A percentile compares a stretch with the other conserved stretches of the same genome.
Conservation (phyloP, 257 asterid genomes). For the Capsicum pubescens region DNA sequence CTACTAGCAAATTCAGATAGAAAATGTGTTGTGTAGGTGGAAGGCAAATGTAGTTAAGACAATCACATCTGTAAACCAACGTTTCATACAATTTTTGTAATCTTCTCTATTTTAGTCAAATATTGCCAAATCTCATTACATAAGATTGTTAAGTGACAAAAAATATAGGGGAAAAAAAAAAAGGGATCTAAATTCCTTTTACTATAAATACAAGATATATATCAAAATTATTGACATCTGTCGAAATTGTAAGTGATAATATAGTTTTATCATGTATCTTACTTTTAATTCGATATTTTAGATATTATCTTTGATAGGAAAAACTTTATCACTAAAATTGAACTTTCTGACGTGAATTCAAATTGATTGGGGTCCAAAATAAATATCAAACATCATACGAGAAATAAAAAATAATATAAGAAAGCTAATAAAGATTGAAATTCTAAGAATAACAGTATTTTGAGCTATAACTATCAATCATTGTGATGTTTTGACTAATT, state of each 20-base stretch:
- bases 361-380: neutral
- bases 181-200: neutral
- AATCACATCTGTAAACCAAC: neutral
- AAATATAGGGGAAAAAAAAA: neutral
- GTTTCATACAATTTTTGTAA: conserved; percentile 24
- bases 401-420: neutral
- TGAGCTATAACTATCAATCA: neutral
- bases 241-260: fast-evolving
- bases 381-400: neutral
- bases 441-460: neutral
- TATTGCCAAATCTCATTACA: neutral
- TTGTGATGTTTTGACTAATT: neutral
- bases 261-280: neutral
- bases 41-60: neutral
- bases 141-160: neutral
- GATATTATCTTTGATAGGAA: neutral
- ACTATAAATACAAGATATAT: too few species aligned
- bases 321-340: neutral
- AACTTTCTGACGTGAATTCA: neutral
- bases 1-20: neutral
- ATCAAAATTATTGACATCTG: neutral
- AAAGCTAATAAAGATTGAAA: neutral
- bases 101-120: conserved; percentile 23
- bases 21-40: conserved; percentile 23
- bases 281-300: neutral